Evolutionary conservation across 768 basidiomycete genomes (phyloP).

Genomic region (Leccinum obscurum): DNA sequence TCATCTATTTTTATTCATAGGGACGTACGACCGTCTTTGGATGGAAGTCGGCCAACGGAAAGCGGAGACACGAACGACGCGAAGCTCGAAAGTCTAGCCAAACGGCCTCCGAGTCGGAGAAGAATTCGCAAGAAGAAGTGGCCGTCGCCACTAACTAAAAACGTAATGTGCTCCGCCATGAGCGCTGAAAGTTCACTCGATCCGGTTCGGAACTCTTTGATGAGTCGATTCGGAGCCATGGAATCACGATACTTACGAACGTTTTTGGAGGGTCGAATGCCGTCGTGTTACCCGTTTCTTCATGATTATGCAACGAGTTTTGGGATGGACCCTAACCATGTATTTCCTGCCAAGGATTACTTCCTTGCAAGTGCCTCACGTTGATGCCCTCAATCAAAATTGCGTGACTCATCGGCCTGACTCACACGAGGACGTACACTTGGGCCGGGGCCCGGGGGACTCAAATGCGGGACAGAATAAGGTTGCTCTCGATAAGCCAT

Average conservation of each 20-base stretch:
- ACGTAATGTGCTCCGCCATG: neutral
- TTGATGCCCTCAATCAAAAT: neutral
- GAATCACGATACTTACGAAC: neutral
- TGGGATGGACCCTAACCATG: neutral
- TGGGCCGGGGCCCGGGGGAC: neutral
- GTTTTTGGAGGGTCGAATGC: neutral
- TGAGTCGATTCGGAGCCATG: neutral
- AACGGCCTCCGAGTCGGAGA: neutral
- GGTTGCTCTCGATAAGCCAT: neutral
- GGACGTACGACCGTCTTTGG: constrained; percentile 66
- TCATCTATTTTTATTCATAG: constrained; percentile 31
- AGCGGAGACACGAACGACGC: constrained; percentile 30
- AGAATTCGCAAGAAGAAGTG: neutral
- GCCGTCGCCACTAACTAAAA: neutral
- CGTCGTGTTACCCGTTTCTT: neutral
- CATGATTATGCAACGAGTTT: neutral
- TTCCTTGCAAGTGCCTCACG: neutral
- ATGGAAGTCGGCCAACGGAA: constrained; percentile 51
- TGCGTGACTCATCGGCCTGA: neutral
- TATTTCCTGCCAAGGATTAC: too few relatives aligned
- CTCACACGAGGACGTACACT: neutral
- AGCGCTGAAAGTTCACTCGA: neutral
- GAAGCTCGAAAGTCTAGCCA: constrained; percentile 13
- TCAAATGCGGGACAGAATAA: neutral
- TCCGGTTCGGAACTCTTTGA: neutral